These are phyloP conservation scores for Lachancea nothofagi DNA, from an alignment of 805 yeast species.

Conservation along the genomic window DNA sequence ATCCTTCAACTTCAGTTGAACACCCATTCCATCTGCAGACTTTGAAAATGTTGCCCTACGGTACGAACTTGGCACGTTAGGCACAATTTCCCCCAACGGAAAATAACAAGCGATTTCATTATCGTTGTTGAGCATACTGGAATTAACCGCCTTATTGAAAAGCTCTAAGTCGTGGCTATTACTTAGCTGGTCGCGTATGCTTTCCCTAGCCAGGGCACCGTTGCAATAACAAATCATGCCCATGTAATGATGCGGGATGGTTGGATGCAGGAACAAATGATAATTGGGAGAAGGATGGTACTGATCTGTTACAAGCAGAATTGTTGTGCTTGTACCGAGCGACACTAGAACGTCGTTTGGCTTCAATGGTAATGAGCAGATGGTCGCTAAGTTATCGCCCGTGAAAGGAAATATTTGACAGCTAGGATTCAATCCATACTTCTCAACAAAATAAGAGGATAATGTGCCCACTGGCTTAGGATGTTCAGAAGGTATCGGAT, in stretches of 20 bases:
- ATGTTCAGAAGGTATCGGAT: conserved; percentile 39
- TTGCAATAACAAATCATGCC: conserved; percentile 94
- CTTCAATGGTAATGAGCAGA: conserved; percentile 70
- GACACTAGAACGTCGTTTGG: conserved; percentile 76
- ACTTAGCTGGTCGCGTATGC: conserved; percentile 52
- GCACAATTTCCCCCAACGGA: conserved; percentile 88
- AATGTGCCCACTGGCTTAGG: conserved; percentile 43
- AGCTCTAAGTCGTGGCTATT: conserved; percentile 48
- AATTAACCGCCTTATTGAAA: conserved; percentile 45
- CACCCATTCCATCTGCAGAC: conserved; percentile 23
- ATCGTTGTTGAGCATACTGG: conserved; percentile 36
- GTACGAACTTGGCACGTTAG: conserved; percentile 64
- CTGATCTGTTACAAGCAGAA: conserved; percentile 69
- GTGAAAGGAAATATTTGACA: conserved; percentile 72
- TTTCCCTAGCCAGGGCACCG: conserved; percentile 83
- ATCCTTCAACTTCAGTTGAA: conserved; percentile 27
- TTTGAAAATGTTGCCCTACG: conserved; percentile 44
- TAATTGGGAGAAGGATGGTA: conserved; percentile 76
- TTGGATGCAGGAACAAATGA: conserved; percentile 84
- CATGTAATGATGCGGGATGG: conserved; percentile 71
- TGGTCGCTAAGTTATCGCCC: conserved; percentile 88
- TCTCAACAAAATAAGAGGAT: conserved; percentile 53
- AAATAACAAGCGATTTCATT: conserved; percentile 70
- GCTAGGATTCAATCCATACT: conserved; percentile 54
- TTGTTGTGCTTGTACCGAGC: conserved; percentile 90